Evolutionary conservation across 1,284 basidiomycete genomes (phyloP), one percentile per base, ranked within the genome.

Genomic region (Ustilago sp.): DNA sequence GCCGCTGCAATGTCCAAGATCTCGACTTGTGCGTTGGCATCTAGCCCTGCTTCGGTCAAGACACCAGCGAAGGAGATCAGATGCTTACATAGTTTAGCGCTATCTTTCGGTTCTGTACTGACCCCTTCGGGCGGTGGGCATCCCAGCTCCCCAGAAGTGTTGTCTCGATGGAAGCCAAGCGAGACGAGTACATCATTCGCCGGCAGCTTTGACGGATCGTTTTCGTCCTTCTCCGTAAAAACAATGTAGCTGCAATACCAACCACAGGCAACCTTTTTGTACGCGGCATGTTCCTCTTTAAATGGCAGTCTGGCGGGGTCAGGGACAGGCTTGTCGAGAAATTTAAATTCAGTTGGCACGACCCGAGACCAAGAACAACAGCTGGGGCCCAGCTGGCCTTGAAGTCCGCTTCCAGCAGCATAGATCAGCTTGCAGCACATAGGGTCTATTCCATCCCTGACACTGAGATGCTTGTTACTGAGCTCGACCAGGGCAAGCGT

Each of bases 181-280:
- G 76, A 71, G 15, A 78, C 50, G 38, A 78, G 19, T 2, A 63
- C 59, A 11, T 74, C 72, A 15, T 67, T 55, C 0, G 32, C 11
- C 17, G 53, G 17, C 9, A 36, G 13, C 23, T 19, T n/a, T 17
- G 39, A 9, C 5, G 23, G 23, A 28, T 1, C 12, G 5, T 8
- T 15, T 8, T 12, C 19, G 12, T 31, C 8, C 15, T 35, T 8
- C 11, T 36, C 36, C 28, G 31, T 52, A 2, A 79, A 48, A 12
- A 77, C 67, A 31, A 76, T 28, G 54, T 73, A 76, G 64, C 64
- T 76, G 60, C 62, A 69, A 50, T 76, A 69, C 77, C 77, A 76
- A 38, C 77, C 77, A 56, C 69, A 69, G 7, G 61, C 66, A 8
- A 79, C 23, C 28, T 53, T 52, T 36, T 60, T 57, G 8, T 57